phyloP scores from a whole-genome alignment of 2,329 filamentous ascomycete species.

The Teratosphaeria gauchensis region DNA sequence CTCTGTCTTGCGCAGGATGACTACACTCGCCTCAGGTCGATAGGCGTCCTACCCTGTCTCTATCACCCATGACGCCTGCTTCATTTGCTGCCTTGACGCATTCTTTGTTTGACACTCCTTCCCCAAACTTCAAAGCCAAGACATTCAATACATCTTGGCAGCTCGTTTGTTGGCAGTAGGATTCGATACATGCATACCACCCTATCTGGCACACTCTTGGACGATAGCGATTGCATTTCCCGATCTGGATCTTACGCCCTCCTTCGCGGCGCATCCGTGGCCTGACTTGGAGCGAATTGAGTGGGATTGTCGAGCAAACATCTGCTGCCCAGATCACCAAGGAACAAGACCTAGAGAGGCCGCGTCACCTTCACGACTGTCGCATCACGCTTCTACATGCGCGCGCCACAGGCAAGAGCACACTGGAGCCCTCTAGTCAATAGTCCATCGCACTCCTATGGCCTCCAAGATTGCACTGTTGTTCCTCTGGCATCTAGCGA shows the following conservation, averaged over 20 bases:
- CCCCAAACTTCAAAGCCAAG: background rate
- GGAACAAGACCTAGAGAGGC: background rate
- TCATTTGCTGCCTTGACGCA: background rate
- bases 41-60: background rate
- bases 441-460: background rate
- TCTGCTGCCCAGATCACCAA: background rate
- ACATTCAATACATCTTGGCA: background rate
- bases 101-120: background rate
- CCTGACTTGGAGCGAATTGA: background rate
- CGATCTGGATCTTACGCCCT: background rate
- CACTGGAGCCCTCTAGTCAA: background rate
- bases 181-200: background rate
- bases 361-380: background rate
- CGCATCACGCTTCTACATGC: background rate
- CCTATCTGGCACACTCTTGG: background rate
- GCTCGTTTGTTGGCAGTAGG: background rate
- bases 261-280: background rate
- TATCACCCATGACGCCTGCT: background rate
- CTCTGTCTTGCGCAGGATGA: background rate
- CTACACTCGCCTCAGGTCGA: background rate
- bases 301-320: background rate
- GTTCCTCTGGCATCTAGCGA: constrained; percentile 16
- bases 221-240: background rate
- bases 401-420: background rate
- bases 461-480: constrained; percentile 7